Percentiles rank a stretch among this genome's conserved stretches.
These are phyloP conservation scores for Anthostomella pinea DNA, from an alignment of 2,329 filamentous ascomycete genomes.

Conservation along the genomic window DNA sequence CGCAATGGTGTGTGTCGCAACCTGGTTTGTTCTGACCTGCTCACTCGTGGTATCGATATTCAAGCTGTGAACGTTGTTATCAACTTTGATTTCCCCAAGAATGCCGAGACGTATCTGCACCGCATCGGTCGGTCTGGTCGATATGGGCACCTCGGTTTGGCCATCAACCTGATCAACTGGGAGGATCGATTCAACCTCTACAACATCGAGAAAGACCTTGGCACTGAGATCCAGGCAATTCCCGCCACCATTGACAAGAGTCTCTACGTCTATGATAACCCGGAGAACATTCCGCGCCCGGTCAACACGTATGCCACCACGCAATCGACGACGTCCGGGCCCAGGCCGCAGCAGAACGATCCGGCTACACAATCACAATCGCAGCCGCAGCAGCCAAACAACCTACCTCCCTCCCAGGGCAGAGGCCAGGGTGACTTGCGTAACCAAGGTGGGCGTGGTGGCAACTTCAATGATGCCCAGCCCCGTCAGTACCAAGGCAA, in stretches of 20 bases:
- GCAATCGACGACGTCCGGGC: slow-evolving; percentile 11
- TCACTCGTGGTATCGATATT: slow-evolving; percentile 98
- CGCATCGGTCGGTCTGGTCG: slow-evolving; percentile 96
- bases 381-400: slow-evolving; percentile 24
- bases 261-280: slow-evolving; percentile 96
- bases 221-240: slow-evolving; percentile 97
- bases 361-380: slow-evolving; percentile 18
- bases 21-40: slow-evolving; percentile 92
- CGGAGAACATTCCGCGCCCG: slow-evolving; percentile 89
- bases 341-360: slow-evolving; percentile 27
- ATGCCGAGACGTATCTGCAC: slow-evolving; percentile 97
- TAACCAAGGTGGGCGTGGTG: slow-evolving; percentile 22
- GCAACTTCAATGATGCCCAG: slow-evolving; percentile 32
- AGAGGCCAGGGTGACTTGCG: slow-evolving; percentile 29
- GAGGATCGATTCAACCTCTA: slow-evolving; percentile 98
- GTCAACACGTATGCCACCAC: slow-evolving; percentile 47
- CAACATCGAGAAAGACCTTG: slow-evolving; percentile 95
- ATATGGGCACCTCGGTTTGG: slow-evolving; percentile 93
- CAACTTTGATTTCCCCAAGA: slow-evolving; percentile 99
- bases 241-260: slow-evolving; percentile 94
- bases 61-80: slow-evolving; percentile 99
- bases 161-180: slow-evolving; percentile 99
- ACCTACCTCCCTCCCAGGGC: slow-evolving; percentile 23
- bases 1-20: slow-evolving; percentile 97
- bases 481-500: slow-evolving; percentile 32